Evolutionary conservation across 2,329 filamentous ascomycete species (phyloP), one percentile per base, ranked within the genome.

Genomic region (Diplocarpon rosae): DNA sequence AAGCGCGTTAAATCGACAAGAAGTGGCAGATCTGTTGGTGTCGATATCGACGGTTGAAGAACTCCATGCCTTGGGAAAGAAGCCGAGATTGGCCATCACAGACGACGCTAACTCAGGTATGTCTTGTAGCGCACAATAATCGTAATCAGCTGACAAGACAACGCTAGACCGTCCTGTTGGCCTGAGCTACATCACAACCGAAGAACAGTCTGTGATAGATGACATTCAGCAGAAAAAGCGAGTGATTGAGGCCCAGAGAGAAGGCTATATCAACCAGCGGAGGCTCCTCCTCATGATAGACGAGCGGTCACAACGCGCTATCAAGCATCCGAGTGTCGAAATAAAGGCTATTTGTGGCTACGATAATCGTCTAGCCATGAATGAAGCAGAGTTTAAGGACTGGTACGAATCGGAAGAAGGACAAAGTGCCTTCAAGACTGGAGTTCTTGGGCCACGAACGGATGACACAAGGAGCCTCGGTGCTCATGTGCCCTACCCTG

Each of bases 291-390:
- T 36, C 2, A 56, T 60, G 54, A 48, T 59, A 8, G 47, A 53
- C n/a, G 49, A 52, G 5, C 57, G 57, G 15, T 48, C 47, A 5
- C 51, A 52, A 34, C 38, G 40, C 20, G 56, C 54, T 24, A 47
- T 47, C 6, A 39, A 51, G 20, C 51, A 56, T 20, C 50, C 52
- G 12, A 46, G 47, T 20, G 17, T 52, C 10, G 48, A 54, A 15
- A 40, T 50, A 13, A 58, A 59, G 33, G 45, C 51, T 9, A 43
- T 58, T 9, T 61, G 59, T 37, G 58, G 58, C 17, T 61, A 59
- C 33, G 58, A 60, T 34, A 52, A 56, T 31, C 58, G 58, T 14
- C 51, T 60, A 11, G 48, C 56, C 12, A 52, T 60, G 31, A 60
- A 60, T 33, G 52, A 58, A 17, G 45, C 47, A 14, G 51, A 61